These are phyloP conservation scores for Gynochthodes officinalis DNA, from an alignment of 257 asterid species.

Conservation along the genomic window DNA sequence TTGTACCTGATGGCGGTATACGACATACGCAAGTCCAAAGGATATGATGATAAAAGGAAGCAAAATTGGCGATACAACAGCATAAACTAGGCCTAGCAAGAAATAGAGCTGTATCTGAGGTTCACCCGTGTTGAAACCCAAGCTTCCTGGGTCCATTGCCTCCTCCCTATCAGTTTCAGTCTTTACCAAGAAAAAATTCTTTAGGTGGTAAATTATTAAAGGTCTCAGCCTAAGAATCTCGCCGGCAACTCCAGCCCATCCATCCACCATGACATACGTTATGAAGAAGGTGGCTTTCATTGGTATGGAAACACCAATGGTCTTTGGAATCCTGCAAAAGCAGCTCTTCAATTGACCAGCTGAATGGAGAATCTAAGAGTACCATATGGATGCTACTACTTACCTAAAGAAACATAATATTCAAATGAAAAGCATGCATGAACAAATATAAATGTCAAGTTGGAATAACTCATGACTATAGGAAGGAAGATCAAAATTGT, in stretches of 20 bases:
- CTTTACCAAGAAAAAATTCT: conserved; percentile 79
- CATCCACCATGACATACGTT: conserved; percentile 87
- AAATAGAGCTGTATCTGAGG: conserved; percentile 92
- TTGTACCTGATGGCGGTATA: conserved; percentile 89
- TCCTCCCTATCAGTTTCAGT: conserved; percentile 82
- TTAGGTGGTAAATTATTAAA: conserved; percentile 67
- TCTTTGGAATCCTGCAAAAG: conserved; percentile 56
- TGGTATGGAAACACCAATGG: conserved; percentile 83
- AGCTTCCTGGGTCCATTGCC: conserved; percentile 96
- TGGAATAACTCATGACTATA: neutral
- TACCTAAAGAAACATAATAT: neutral
- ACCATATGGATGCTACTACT: neutral
- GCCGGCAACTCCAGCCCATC: conserved; percentile 97
- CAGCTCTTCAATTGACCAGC: conserved; percentile 15
- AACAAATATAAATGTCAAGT: neutral
- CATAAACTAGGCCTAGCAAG: conserved; percentile 88
- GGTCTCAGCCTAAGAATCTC: conserved; percentile 84
- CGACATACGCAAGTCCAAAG: conserved; percentile 68
- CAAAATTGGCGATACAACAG: conserved; percentile 81
- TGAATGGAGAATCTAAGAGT: neutral
- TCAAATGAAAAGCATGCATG: neutral
- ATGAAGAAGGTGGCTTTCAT: conserved; percentile 94
- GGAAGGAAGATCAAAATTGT: neutral
- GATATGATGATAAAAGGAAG: conserved; percentile 86
- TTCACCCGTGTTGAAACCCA: conserved; percentile 88